phyloP scores from a whole-genome alignment of 495 filamentous ascomycete genomes.

The Aspergillus asperescens region DNA sequence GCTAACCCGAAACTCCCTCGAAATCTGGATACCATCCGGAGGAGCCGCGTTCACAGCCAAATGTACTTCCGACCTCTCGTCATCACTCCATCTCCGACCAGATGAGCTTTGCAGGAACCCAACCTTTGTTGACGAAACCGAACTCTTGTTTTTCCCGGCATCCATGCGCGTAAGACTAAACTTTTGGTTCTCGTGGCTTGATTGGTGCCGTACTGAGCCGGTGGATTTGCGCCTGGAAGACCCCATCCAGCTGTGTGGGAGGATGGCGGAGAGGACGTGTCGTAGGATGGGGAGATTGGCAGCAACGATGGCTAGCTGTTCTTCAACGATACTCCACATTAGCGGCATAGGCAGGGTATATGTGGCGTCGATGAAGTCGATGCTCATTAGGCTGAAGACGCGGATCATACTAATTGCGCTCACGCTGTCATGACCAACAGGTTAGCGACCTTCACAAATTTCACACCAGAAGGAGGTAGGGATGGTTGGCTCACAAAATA shows the following conservation, averaged over 20 bases:
- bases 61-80: too few species aligned
- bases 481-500: conserved; percentile 35
- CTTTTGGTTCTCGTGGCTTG: too few species aligned
- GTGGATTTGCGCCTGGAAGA: conserved; percentile 1
- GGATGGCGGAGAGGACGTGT: conserved; percentile 3
- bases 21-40: too few species aligned
- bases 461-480: neutral
- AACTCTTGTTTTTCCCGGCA: too few species aligned
- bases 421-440: conserved; percentile 5
- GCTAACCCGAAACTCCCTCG: too few species aligned
- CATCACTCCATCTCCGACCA: too few species aligned
- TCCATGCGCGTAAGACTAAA: too few species aligned
- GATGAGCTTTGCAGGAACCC: too few species aligned
- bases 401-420: conserved; percentile 21
- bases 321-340: conserved; percentile 17
- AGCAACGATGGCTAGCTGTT: conserved; percentile 16
- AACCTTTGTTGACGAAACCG: too few species aligned
- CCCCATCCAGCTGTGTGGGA: conserved; percentile 2
- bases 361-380: conserved; percentile 17
- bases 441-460: neutral
- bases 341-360: conserved; percentile 16
- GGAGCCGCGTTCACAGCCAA: too few species aligned
- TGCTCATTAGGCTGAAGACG: conserved; percentile 10
- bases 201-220: too few species aligned
- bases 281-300: conserved; percentile 15